Evolutionary conservation across 495 filamentous ascomycete species (phyloP), one percentile per base, ranked within the genome.

Genomic region (Haplographium delicatum): DNA sequence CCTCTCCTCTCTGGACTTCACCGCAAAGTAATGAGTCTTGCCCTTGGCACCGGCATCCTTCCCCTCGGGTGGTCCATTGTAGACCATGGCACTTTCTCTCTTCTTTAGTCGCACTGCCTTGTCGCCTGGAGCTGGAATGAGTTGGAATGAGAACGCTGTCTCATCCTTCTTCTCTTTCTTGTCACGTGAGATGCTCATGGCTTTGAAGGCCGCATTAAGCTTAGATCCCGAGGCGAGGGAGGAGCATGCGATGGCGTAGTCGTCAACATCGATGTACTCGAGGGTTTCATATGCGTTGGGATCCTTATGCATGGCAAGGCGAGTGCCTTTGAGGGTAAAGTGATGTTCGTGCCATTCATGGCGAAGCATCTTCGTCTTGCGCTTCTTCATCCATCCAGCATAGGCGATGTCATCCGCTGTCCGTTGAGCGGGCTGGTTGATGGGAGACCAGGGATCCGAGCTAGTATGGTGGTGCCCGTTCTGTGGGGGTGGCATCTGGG

Each of bases 21-120:
- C 91, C 0, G 91, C 87, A 58, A 98, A 97, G 60, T 96, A 88
- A 60, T 98, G 91, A n/a, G 81, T 80, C 76, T 95, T 96, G 45
- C 74, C 77, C 27, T 64, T 63, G 1, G 43, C 51, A 9, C 33
- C 43, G 9, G 16, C 56, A 38, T 62, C 47, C 34, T 83, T 87
- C 46, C 81, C 84, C 41, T 73, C 68, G 6, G 46, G 62, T 11
- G 69, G 65, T n/a, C 61, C 56, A 58, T 53, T 68, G 28, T 13
- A 27, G 9, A 27, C 40, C 48, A 63, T 55, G 3, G 55, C 70
- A 19, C 56, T 56, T 64, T 75, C 74, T 62, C 77, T 73, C 44
- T 69, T 66, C 47, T 71, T 60, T 15, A 66, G 59, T 31, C 57
- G 46, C 30, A 45, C 63, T 25, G 68, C 67, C 51, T 72, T 74